Percentiles rank a stretch among this genome's conserved stretches.
Conservation (phyloP, 805 yeast genomes). For the Kodamaea hsintzibuensis region DNA sequence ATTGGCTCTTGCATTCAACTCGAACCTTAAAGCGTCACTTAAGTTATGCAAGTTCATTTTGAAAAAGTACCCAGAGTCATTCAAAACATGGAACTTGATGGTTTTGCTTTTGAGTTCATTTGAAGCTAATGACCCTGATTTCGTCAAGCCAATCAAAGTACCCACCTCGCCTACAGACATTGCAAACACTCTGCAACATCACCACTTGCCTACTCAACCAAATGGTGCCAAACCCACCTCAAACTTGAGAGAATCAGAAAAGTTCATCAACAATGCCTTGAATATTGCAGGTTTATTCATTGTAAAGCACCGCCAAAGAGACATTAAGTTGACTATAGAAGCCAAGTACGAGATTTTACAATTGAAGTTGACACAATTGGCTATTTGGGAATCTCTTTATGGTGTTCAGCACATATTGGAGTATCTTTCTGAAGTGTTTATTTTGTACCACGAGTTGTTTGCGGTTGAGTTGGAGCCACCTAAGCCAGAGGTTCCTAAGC, state of each 20-base stretch:
- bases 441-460: slow-evolving; percentile 54
- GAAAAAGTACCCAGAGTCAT: slow-evolving; percentile 52
- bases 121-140: slow-evolving; percentile 44
- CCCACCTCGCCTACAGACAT: slow-evolving; percentile 4
- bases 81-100: slow-evolving; percentile 67
- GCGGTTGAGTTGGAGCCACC: slow-evolving; percentile 23
- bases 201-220: slow-evolving; percentile 7
- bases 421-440: slow-evolving; percentile 65
- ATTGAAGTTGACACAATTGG: slow-evolving; percentile 72
- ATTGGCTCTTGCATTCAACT: slow-evolving; percentile 44
- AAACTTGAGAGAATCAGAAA: slow-evolving; percentile 47
- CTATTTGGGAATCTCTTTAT: slow-evolving; percentile 60
- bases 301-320: slow-evolving; percentile 26
- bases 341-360: slow-evolving; percentile 56
- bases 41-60: slow-evolving; percentile 50
- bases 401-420: slow-evolving; percentile 63
- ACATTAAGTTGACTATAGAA: slow-evolving; percentile 24
- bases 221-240: background rate
- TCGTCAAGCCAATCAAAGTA: slow-evolving; percentile 1
- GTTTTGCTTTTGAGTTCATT: slow-evolving; percentile 62
- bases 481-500: slow-evolving; percentile 6
- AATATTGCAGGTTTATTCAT: slow-evolving; percentile 42
- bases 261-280: slow-evolving; percentile 54
- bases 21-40: slow-evolving; percentile 44
- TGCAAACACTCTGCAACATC: background rate